Conservation (phyloP, 2,329 filamentous ascomycete species). For the Aciculosporium take region DNA sequence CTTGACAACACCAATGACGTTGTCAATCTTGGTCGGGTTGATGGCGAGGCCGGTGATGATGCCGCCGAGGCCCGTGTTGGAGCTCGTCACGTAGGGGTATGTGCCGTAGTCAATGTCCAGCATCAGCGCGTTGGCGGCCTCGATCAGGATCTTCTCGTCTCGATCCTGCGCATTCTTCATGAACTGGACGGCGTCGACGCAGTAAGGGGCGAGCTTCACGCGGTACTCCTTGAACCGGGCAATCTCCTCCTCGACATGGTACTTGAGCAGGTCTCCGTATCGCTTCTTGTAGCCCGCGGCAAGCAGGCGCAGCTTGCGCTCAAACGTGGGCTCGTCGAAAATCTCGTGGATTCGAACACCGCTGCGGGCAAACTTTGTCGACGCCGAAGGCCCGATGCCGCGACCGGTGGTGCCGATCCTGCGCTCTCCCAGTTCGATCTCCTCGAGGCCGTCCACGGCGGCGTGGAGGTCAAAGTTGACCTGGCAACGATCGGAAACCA, state of each 20-base stretch:
- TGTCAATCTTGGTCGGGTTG: slow-evolving; percentile 39
- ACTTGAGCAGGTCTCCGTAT: slow-evolving; percentile 50
- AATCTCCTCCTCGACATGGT: slow-evolving; percentile 58
- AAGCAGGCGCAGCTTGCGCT: slow-evolving; percentile 48
- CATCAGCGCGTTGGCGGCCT: slow-evolving; percentile 50
- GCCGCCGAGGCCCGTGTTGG: slow-evolving; percentile 14
- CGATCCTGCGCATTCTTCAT: slow-evolving; percentile 45
- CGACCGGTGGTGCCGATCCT: slow-evolving; percentile 24
- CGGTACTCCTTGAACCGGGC: slow-evolving; percentile 44
- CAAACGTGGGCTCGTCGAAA: slow-evolving; percentile 52
- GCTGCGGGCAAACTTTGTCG: slow-evolving; percentile 28
- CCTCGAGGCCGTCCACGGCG: slow-evolving; percentile 55
- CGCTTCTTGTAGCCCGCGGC: slow-evolving; percentile 47
- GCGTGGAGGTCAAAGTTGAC: slow-evolving; percentile 52
- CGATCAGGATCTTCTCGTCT: slow-evolving; percentile 48
- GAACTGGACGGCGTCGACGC: slow-evolving; percentile 53
- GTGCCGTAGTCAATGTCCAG: slow-evolving; percentile 45
- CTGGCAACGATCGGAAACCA: slow-evolving; percentile 49
- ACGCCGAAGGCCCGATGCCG: slow-evolving; percentile 13
- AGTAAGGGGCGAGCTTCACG: slow-evolving; percentile 40
- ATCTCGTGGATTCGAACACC: slow-evolving; percentile 55
- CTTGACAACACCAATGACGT: background rate
- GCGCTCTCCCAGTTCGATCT: slow-evolving; percentile 22
- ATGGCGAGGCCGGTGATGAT: slow-evolving; percentile 14
- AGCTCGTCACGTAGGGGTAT: slow-evolving; percentile 16